A percentile compares a stretch with the other conserved stretches of the same genome.
Conservation (phyloP, 2,329 filamentous ascomycete genomes). For the Alternaria infectoria region DNA sequence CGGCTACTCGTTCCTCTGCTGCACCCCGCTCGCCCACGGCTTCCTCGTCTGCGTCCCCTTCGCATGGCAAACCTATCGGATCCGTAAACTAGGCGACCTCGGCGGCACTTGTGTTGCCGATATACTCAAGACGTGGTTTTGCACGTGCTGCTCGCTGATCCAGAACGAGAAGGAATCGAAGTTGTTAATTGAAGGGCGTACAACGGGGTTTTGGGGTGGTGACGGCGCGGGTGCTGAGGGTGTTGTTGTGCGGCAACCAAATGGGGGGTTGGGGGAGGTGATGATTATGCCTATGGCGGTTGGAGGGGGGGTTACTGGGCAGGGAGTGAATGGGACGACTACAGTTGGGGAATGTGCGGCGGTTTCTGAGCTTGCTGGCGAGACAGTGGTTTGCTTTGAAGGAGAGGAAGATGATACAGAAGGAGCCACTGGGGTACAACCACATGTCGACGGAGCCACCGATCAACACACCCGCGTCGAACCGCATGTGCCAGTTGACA, state of each 20-base stretch:
- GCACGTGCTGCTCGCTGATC: constrained; percentile 2
- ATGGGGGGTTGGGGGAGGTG: background rate
- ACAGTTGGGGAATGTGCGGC: background rate
- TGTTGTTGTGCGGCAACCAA: background rate
- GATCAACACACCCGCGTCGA: background rate
- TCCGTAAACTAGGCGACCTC: background rate
- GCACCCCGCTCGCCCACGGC: background rate
- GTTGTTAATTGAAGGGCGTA: background rate
- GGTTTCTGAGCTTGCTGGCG: background rate
- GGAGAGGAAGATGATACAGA: background rate
- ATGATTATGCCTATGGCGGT: background rate
- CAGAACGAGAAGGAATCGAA: constrained; percentile 2
- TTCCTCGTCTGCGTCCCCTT: background rate
- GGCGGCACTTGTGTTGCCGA: background rate
- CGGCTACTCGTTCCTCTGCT: background rate
- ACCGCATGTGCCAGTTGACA: background rate
- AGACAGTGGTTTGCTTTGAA: background rate
- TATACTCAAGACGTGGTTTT: background rate
- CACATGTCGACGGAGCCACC: background rate
- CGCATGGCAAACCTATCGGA: background rate
- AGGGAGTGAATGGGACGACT: background rate
- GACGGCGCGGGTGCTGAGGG: background rate
- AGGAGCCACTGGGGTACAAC: background rate
- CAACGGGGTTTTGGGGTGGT: background rate
- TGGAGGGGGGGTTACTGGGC: background rate